phyloP scores from a whole-genome alignment of 441 rosid genomes.

The Manihot esculenta region DNA sequence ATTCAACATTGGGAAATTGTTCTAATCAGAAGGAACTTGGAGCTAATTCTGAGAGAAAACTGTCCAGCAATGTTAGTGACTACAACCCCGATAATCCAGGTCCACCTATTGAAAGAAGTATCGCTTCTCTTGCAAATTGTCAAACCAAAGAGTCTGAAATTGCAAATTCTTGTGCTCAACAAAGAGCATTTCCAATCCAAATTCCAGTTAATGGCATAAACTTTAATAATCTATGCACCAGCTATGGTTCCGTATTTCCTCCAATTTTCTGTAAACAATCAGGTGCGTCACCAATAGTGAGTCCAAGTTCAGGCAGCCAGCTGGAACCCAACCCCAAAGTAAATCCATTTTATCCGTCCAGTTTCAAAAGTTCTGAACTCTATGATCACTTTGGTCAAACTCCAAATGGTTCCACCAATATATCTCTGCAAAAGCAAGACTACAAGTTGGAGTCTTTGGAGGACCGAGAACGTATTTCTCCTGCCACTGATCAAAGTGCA shows the following conservation, averaged over 20 bases:
- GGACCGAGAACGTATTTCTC: constrained; percentile 53
- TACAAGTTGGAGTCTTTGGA: constrained; percentile 37
- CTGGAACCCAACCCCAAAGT: constrained; percentile 42
- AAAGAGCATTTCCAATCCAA: constrained; percentile 40
- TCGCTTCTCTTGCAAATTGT: constrained; percentile 29
- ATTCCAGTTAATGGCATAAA: constrained; percentile 37
- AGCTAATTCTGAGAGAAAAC: constrained; percentile 33
- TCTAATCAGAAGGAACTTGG: constrained; percentile 40
- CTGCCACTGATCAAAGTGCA: constrained; percentile 59
- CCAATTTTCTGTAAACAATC: constrained; percentile 36
- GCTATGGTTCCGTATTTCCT: constrained; percentile 40
- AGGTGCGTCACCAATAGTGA: constrained; percentile 40
- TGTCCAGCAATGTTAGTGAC: constrained; percentile 26
- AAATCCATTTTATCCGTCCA: constrained; percentile 34
- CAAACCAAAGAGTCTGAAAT: constrained; percentile 42
- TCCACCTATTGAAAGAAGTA: constrained; percentile 48
- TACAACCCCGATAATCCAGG: constrained; percentile 35
- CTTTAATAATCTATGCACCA: constrained; percentile 31
- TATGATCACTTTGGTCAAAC: constrained; percentile 43
- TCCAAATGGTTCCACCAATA: constrained; percentile 37
- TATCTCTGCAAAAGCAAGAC: constrained; percentile 32
- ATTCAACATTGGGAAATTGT: constrained; percentile 28
- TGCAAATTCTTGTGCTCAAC: constrained; percentile 42
- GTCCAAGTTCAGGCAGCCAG: constrained; percentile 56
- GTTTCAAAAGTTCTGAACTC: constrained; percentile 37